These are phyloP conservation scores for Verticillium zaregamsianum DNA, from an alignment of 2,329 filamentous ascomycete genomes.

Conservation along the genomic window DNA sequence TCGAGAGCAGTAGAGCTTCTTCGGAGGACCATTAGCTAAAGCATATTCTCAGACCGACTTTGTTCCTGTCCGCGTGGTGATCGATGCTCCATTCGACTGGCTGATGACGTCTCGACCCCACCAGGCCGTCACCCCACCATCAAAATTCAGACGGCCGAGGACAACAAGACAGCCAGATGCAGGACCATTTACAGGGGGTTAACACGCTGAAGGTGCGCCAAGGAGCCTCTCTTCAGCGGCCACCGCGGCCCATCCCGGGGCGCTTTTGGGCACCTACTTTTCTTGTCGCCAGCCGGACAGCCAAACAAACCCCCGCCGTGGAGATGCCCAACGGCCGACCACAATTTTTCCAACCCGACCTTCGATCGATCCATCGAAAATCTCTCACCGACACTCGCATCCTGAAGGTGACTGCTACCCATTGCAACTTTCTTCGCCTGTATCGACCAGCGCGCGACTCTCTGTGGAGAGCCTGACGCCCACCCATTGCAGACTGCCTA, in stretches of 20 bases:
- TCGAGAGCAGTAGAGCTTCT: background rate
- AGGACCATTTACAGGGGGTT: background rate
- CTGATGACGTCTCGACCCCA: background rate
- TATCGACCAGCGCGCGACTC: background rate
- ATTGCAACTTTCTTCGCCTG: background rate
- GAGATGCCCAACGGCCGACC: background rate
- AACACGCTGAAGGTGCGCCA: background rate
- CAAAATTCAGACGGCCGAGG: background rate
- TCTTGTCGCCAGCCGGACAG: background rate
- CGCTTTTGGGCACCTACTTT: background rate
- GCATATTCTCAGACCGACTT: background rate
- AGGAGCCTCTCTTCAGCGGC: background rate
- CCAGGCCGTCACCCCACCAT: background rate
- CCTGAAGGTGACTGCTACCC: background rate
- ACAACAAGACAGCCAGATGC: background rate
- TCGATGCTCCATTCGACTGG: background rate
- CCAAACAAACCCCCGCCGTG: background rate
- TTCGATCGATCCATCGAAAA: background rate
- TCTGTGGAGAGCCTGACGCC: background rate
- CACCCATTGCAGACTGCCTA: background rate
- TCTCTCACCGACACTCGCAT: background rate
- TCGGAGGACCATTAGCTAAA: background rate
- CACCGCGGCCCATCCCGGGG: background rate
- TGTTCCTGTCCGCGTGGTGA: background rate
- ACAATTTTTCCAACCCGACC: background rate